Base-by-base conservation (phyloP, 2,329 filamentous ascomycete species). In the Colletotrichum melonis region DNA sequence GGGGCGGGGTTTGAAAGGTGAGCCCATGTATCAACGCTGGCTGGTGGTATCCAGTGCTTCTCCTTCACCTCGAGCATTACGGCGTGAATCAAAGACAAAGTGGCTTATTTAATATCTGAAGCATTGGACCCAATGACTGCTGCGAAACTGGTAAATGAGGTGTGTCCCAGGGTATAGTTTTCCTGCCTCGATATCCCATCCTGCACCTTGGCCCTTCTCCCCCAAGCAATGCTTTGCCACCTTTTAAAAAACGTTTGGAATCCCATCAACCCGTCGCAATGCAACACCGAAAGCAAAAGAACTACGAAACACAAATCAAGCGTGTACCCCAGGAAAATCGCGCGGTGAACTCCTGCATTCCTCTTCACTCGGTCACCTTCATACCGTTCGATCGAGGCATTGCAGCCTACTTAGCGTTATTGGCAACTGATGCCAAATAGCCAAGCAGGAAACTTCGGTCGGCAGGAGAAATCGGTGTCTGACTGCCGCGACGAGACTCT, bases 371-470 rank as follows among this genome's bases (percentile, higher is more conserved):
- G 28, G 2, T n/a, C 52, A n/a, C 49, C 30, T 12, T n/a, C 14
- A 11, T 22, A n/a, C 22, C 16, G 28, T 64, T 38, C 62, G 35
- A 35, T 24, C 60, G 22, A 26, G 5, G n/a, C 30, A n/a, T 19
- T 19, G 19, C 12, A 30, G n/a, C 30, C 62, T 73, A 73, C 32
- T 73, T 73, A 14, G 30, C 79, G 56, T 78, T 84, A 46, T 84
- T 83, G 12, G 86, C 86, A 3, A 87, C 85, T 30, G 86, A 86
- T 75, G 94, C 90, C 77, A 97, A 83, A 79, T 95, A 97, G 11
- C 90, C 92, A 64, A 97, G 86, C 79, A 97, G 83, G 78, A 97
- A 97, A 19, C 88, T 92, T 79, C 93, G 92, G 76, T 97, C 92
- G 0, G 90, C 92, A 0, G 93, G 89, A 4, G 92, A 93, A 57